These are phyloP conservation scores for Phyllosticta paracitricarpa DNA, from an alignment of 2,329 filamentous ascomycete genomes.

Conservation along the genomic window DNA sequence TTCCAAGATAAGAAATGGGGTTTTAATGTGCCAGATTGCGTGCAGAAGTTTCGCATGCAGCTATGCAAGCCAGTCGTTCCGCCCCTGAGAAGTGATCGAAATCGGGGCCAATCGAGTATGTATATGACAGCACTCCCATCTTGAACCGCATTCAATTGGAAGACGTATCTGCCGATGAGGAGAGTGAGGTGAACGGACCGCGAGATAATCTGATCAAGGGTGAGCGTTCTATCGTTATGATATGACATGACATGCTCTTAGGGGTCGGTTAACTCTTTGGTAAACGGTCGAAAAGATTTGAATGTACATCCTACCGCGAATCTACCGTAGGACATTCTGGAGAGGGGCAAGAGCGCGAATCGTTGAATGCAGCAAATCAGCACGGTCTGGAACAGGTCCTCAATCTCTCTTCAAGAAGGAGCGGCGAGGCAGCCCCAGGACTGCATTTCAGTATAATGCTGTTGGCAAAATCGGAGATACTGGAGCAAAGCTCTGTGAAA, in stretches of 20 bases:
- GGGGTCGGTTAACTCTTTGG: not conserved
- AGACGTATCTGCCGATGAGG: not conserved
- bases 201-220: not conserved
- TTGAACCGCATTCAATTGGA: not conserved
- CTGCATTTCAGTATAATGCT: not conserved
- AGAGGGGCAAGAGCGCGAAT: too few species aligned
- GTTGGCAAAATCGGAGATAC: not conserved
- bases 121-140: not conserved
- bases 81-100: not conserved
- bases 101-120: not conserved
- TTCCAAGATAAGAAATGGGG: too few species aligned
- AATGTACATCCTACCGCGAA: not conserved
- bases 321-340: not conserved
- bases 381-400: too few species aligned
- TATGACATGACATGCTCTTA: not conserved
- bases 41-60: not conserved
- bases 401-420: too few species aligned
- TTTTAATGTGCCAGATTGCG: not conserved
- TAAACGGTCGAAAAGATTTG: not conserved
- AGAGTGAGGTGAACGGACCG: not conserved
- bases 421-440: too few species aligned
- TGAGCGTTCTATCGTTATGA: not conserved
- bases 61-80: not conserved
- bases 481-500: not conserved
- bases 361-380: too few species aligned